A percentile compares a stretch with the other conserved stretches of the same genome.
phyloP scores from a whole-genome alignment of 2,329 filamentous ascomycete genomes.

The Verticillium nubilum region DNA sequence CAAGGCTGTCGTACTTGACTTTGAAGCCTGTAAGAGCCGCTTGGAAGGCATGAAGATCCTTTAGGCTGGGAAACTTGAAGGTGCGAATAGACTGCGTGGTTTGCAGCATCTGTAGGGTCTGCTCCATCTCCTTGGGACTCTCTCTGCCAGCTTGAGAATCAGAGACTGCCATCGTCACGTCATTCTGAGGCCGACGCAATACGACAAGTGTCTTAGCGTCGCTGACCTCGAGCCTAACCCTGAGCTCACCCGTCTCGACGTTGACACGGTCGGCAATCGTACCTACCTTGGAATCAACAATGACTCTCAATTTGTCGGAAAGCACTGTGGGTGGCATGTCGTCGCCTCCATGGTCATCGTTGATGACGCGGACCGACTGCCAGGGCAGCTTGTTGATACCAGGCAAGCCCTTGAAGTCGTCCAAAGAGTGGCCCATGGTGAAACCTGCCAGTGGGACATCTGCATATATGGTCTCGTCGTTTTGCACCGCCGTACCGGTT shows the following conservation, averaged over 20 bases:
- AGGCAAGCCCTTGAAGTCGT: constrained; percentile 42
- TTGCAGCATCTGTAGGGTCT: constrained; percentile 56
- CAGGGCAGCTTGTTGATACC: constrained; percentile 51
- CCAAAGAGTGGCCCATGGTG: constrained; percentile 51
- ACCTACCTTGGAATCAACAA: constrained; percentile 70
- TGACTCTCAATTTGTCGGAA: constrained; percentile 69
- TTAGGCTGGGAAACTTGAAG: constrained; percentile 60
- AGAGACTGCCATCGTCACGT: constrained; percentile 70
- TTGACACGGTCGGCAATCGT: constrained; percentile 82
- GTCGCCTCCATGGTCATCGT: constrained; percentile 59
- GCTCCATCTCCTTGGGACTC: constrained; percentile 54
- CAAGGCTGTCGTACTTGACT: constrained; percentile 69
- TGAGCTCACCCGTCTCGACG: constrained; percentile 68
- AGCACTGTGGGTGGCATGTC: constrained; percentile 63
- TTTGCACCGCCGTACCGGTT: constrained; percentile 63
- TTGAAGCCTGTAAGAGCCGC: constrained; percentile 72
- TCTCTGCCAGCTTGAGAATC: constrained; percentile 61
- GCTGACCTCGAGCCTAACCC: constrained; percentile 58
- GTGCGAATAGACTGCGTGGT: constrained; percentile 62
- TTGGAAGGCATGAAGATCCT: constrained; percentile 74
- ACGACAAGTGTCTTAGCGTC: constrained; percentile 59
- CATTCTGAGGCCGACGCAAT: constrained; percentile 67
- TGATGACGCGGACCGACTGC: constrained; percentile 67
- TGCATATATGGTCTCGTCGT: constrained; percentile 64
- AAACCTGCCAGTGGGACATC: constrained; percentile 64